Evolutionary conservation across 2,329 filamentous ascomycete species (phyloP).

Genomic region (Juglanconis sp.): DNA sequence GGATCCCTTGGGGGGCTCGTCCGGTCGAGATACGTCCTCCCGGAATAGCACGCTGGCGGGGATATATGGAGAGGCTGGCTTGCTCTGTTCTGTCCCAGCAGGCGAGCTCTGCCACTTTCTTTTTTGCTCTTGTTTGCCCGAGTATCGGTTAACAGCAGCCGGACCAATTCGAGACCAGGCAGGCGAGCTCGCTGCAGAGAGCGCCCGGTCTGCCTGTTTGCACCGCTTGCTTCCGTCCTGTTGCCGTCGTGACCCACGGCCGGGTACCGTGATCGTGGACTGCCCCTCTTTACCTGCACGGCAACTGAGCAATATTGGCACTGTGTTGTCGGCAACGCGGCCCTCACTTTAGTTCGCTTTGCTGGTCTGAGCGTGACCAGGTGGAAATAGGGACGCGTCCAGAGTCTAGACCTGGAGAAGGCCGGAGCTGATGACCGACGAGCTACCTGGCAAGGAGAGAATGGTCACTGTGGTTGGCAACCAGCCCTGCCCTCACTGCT

Average conservation of each 20-base stretch:
- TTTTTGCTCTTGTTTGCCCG: neutral
- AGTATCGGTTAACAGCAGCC: neutral
- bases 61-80: constrained; percentile 4
- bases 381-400: neutral
- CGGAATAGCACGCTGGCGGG: neutral
- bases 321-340: neutral
- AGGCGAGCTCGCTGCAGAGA: constrained; percentile 1
- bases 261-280: constrained; percentile 4
- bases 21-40: neutral
- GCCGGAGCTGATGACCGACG: constrained; percentile 2
- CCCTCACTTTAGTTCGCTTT: neutral
- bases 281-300: neutral
- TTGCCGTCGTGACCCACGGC: constrained; percentile 10
- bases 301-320: neutral
- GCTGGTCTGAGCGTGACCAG: neutral
- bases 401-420: neutral
- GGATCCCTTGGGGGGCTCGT: neutral
- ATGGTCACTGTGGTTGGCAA: constrained; percentile 7
- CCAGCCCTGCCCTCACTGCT: constrained; percentile 9
- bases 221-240: constrained; percentile 7
- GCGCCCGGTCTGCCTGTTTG: constrained; percentile 7
- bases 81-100: neutral
- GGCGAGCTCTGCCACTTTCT: neutral
- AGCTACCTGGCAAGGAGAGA: neutral
- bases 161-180: neutral